Conservation (phyloP, 2,329 filamentous ascomycete genomes). For the Beauveria rudraprayagi region DNA sequence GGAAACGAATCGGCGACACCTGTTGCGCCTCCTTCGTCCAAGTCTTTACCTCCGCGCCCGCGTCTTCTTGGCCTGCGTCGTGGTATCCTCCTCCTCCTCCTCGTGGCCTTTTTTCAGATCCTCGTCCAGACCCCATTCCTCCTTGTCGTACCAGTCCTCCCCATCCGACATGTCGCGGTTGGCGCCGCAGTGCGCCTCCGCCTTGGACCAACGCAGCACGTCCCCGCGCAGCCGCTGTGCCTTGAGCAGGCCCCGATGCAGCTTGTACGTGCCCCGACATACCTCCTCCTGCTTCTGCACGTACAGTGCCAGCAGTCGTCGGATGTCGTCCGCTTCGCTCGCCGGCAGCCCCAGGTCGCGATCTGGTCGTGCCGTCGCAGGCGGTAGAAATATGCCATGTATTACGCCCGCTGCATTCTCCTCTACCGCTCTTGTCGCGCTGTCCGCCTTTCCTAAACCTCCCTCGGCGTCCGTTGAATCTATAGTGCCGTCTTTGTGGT, state of each 20-base stretch:
- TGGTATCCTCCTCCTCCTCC: constrained; percentile 67
- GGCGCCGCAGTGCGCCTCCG: constrained; percentile 61
- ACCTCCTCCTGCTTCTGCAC: constrained; percentile 84
- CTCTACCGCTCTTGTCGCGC: neutral
- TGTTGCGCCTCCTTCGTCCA: neutral
- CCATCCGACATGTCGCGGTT: constrained; percentile 75
- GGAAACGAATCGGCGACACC: neutral
- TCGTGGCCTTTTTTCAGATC: constrained; percentile 76
- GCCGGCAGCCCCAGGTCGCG: constrained; percentile 64
- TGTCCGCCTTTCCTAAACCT: neutral
- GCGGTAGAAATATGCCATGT: constrained; percentile 67
- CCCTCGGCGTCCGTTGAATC: constrained; percentile 5
- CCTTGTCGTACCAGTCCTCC: constrained; percentile 82
- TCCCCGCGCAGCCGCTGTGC: constrained; percentile 64
- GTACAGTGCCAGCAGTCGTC: constrained; percentile 64
- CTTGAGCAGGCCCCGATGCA: constrained; percentile 63
- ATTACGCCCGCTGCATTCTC: constrained; percentile 40
- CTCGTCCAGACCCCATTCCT: constrained; percentile 68
- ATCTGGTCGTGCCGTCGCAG: constrained; percentile 53
- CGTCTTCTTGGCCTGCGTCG: constrained; percentile 52
- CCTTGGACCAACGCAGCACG: constrained; percentile 68
- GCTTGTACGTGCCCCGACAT: constrained; percentile 57
- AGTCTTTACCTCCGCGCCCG: constrained; percentile 39
- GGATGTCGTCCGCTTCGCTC: constrained; percentile 69
- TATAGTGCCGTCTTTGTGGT: neutral